Conservation (phyloP, 768 basidiomycete species). For the Russula olivacea region DNA sequence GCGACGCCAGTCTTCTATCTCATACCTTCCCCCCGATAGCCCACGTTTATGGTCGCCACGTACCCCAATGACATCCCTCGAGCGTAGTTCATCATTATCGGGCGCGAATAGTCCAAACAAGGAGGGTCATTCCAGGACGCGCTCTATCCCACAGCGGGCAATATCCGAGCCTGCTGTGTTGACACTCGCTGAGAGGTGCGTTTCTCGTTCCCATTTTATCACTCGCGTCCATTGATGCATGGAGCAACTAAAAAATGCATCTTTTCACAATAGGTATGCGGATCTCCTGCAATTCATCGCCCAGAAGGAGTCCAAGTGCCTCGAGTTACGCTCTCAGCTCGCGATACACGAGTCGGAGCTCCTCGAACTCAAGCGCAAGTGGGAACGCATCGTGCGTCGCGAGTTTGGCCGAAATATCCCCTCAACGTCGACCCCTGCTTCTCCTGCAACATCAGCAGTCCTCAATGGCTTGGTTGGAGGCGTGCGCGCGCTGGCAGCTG, state of each 20-base stretch:
- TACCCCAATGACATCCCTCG: neutral
- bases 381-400: conserved; percentile 72
- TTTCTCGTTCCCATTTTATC: conserved; percentile 24
- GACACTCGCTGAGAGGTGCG: conserved; percentile 70
- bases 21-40: conserved; percentile 39
- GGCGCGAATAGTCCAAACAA: neutral
- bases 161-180: conserved; percentile 39
- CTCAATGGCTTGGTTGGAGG: conserved; percentile 62
- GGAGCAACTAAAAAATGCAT: neutral
- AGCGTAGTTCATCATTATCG: conserved; percentile 5
- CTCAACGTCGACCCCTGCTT: conserved; percentile 14
- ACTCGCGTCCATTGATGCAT: neutral
- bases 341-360: conserved; percentile 68
- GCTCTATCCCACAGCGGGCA: conserved; percentile 21
- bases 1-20: conserved; percentile 51
- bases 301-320: conserved; percentile 78
- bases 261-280: conserved; percentile 49
- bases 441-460: conserved; percentile 27
- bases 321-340: conserved; percentile 74
- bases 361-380: conserved; percentile 68
- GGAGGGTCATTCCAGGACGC: conserved; percentile 27
- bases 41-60: conserved; percentile 24
- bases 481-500: conserved; percentile 55
- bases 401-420: conserved; percentile 39
- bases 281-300: conserved; percentile 81